Base-by-base conservation (phyloP, 805 yeast species). In the Yamadazyma laniorum region DNA sequence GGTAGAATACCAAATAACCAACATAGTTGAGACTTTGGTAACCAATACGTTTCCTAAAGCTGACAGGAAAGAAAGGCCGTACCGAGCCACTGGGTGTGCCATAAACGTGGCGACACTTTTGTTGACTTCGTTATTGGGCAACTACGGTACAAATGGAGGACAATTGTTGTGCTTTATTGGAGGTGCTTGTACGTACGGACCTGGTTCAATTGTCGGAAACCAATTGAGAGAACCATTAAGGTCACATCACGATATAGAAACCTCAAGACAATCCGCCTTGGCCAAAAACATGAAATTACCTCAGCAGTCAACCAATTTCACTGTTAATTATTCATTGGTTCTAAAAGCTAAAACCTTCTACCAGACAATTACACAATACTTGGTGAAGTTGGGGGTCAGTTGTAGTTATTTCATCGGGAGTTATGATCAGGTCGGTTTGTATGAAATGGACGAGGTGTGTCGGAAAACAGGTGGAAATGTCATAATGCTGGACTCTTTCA, bases 201-300 rank as follows among this genome's bases (percentile, higher is more conserved):
- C 99, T 9, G 99, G 99, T 52, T 70, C 86, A 59, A 88, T 93
- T 49, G 99, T 93, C 19, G 87, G 91, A 31, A 80, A 83, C 17
- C 93, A 89, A 61, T 75, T 93, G 59, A 85, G 86, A 59, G 99
- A 93, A 64, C 96, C 99, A 34, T 85, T 93, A 52, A 80, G 99
- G 71, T 93, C 99, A 6, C 99, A 93, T 65, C 87, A 85, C 55
- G 99, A 93, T 60, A 86, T 93, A 49, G 98, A 93, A 61, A 82
- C 89, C 49, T 97, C 91, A 53, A 63, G 55, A 40, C 95, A 96
- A 39, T 82, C 82, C 56, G 19, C 26, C 2, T 86, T 80, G 67
- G 83, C 85, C 55, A 86, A 85, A 60, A 95, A 96, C 7, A 76
- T 75, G 51, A 82, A 86, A 60, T 32, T 46, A 15, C 47, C 47